Base-by-base conservation (phyloP, 805 yeast genomes). In the Starmerella gropengiesseri region DNA sequence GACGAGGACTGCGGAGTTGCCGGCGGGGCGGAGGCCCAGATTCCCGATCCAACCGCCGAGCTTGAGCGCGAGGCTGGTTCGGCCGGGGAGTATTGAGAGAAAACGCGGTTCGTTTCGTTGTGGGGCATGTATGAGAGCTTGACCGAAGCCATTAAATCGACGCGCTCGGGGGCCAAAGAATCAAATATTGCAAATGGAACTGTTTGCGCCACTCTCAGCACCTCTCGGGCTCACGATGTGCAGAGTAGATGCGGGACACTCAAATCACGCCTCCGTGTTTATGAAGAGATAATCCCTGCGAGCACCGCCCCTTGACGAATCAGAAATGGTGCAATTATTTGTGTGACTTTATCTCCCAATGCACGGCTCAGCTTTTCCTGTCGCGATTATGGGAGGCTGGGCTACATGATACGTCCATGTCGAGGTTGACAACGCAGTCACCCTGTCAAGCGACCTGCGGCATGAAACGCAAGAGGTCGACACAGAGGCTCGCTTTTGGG, bases 1-100 rank as follows among this genome's bases (percentile, higher is more conserved):
- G 32, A 42, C 7, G 47, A 39, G 5, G 50, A 7, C 34, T 47
- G 50, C 23, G 51, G 47, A 9, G 51, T 37, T 1, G 51, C 47
- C 3, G 47, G 47, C 2, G 40, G 37, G 3, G 52, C 45, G 2
- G 45, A 5, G 7, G 40, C 31, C 52, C 52, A 48, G 4, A 48
- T 12, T 7, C 41, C 49, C 12, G 37, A 34, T 5, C 37, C 37
- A 13, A 34, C 14, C 13, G 28, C 37, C 12, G 37, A 34, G 37
- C 17, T 34, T 9, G 37, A 34, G 22, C 37, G 37, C 12, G 37
- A 34, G 4, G 37, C 27, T 5, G 37, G 37, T 16, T 34, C 37
- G 7, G 12, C 50, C 7, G 38, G 45, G 7, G 38, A 22, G 30
- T 43, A 47, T 12, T 38, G 45, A 3, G 44, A 18, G 17, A 38